Evolutionary conservation across 345 rosid genomes (phyloP), one percentile per base, ranked within the genome.

Genomic region (Murraya paniculata): DNA sequence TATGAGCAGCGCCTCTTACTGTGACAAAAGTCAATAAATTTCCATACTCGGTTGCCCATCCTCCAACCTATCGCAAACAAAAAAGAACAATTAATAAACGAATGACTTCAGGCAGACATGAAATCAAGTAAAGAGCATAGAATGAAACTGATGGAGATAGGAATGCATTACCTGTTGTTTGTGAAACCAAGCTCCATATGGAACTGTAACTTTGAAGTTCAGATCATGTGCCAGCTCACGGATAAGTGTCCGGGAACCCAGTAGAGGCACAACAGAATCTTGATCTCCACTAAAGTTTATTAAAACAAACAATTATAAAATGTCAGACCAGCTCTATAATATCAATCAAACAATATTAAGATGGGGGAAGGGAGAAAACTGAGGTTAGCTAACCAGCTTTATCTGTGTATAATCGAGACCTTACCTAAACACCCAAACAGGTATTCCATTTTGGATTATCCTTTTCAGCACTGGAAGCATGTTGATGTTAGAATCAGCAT

Each of bases 141-240:
- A 31, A 39, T 31, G 4, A 68, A 78, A 7, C 59, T 5, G 6
- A 53, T 57, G 21, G 1, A 1, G 14, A 5, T 33, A 48, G 24
- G 1, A 1, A 14, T 41, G 30, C 33, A 30, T 53, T 86, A 94
- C 99, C 99, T 93, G 98, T 64, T 87, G 88, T 82, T 91, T 93
- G 94, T 95, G 97, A 82, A 92, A 92, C 99, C 99, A 95, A 74
- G 90, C 82, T 81, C 86, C 88, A 79, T 95, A 93, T 2, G 95
- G 94, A 69, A 91, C 93, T 21, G 96, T 90, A 39, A 82, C 81
- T 48, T 81, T 77, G 78, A 95, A 91, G 30, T 85, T 80, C 60
- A 95, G 85, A 38, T 92, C 90, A 13, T 88, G 79, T 33, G 98
- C 98, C 70, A 95, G 91, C 77, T 93, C 96, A 6, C 90, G 86